Evolutionary conservation across 805 yeast species (phyloP).

Genomic region (Teunomyces pallodes): DNA sequence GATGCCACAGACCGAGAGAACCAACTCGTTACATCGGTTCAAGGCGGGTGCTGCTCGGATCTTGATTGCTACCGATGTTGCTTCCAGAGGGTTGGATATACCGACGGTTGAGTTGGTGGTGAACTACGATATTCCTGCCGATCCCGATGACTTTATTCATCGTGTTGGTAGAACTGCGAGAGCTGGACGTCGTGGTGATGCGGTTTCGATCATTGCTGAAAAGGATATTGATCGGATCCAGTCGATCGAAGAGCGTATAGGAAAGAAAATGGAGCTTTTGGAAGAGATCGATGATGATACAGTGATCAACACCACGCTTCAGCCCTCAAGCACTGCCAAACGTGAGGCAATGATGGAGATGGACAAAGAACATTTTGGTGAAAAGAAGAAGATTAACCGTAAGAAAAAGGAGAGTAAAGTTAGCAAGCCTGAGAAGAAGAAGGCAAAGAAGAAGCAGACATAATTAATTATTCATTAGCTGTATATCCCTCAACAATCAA

Average conservation of each 20-base stretch:
- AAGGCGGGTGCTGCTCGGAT: constrained; percentile 93
- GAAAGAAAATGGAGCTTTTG: constrained; percentile 74
- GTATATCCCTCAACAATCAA: constrained; percentile 14
- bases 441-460: constrained; percentile 2
- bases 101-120: constrained; percentile 88
- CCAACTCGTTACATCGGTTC: constrained; percentile 87
- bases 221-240: constrained; percentile 78
- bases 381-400: constrained; percentile 53
- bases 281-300: constrained; percentile 69
- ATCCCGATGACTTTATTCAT: constrained; percentile 94
- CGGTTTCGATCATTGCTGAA: constrained; percentile 80
- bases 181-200: constrained; percentile 88
- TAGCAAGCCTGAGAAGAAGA: constrained; percentile 1
- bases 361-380: constrained; percentile 90
- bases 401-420: constrained; percentile 26
- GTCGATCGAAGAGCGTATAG: constrained; percentile 83
- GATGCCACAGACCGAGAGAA: constrained; percentile 89
- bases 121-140: constrained; percentile 92
- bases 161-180: constrained; percentile 99
- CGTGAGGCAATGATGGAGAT: constrained; percentile 89
- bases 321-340: constrained; percentile 73
- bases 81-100: constrained; percentile 95
- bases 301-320: constrained; percentile 71
- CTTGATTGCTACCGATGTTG: constrained; percentile 93
- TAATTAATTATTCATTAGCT: background rate